A percentile compares a stretch with the other conserved stretches of the same genome.
These are phyloP conservation scores for Avena eriantha DNA, from an alignment of 176 grass and related monocot species.

Conservation along the genomic window DNA sequence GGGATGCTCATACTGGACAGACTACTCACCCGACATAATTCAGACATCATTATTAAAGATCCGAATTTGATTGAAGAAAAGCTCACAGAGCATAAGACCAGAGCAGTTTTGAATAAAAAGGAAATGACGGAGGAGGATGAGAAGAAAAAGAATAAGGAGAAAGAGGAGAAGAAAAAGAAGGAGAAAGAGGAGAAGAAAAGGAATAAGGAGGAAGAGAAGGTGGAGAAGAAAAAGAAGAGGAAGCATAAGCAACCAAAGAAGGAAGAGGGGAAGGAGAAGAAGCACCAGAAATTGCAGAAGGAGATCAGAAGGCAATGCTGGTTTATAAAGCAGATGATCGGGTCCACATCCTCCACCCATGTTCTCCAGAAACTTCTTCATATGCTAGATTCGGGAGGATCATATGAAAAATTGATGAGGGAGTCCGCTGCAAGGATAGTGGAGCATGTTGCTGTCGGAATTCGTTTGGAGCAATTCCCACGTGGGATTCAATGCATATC, in stretches of 20 bases:
- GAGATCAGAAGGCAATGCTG: not conserved
- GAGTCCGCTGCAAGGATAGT: not conserved
- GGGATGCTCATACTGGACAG: not conserved
- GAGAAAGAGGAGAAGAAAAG: not conserved
- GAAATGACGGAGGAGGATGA: not conserved
- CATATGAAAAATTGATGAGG: not conserved
- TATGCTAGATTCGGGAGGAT: not conserved
- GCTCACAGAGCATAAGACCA: not conserved
- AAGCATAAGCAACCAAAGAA: not conserved
- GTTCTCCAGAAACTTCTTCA: not conserved
- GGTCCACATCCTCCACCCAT: not conserved
- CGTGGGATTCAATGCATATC: not conserved
- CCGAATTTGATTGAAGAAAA: not conserved
- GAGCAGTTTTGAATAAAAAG: not conserved
- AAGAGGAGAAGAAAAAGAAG: not conserved
- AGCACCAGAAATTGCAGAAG: not conserved
- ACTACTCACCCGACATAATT: not conserved
- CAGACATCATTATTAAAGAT: no score
- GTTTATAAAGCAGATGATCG: not conserved
- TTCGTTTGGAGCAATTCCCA: not conserved
- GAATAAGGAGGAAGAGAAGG: no score
- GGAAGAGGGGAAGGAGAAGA: no score
- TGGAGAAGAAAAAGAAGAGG: not conserved
- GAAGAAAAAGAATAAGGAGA: no score
- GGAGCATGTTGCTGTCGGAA: not conserved